phyloP scores from a whole-genome alignment of 306 rosid species.

The Cucurbita maxima region DNA sequence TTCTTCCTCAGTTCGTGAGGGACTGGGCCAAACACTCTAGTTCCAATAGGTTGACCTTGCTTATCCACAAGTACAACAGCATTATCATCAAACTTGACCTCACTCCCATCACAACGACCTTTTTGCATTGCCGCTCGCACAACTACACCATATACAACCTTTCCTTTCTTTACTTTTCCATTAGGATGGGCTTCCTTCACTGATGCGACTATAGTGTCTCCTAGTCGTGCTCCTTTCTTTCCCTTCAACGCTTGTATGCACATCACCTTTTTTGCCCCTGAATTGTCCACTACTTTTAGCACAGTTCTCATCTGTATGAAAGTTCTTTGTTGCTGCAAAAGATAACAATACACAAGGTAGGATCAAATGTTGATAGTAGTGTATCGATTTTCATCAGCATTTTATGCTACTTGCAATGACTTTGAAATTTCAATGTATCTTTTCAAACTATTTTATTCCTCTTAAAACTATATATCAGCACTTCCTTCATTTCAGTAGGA shows the following conservation, averaged over 20 bases:
- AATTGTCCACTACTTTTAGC: constrained; percentile 86
- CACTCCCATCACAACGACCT: constrained; percentile 82
- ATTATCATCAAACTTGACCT: constrained; percentile 79
- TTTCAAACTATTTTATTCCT: neutral
- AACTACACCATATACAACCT: constrained; percentile 52
- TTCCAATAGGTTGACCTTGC: constrained; percentile 91
- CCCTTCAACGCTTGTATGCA: constrained; percentile 85
- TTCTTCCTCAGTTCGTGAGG: constrained; percentile 80
- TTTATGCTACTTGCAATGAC: neutral
- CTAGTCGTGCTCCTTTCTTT: constrained; percentile 78
- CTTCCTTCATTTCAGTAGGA: neutral
- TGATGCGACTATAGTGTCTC: constrained; percentile 80
- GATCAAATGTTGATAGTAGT: neutral
- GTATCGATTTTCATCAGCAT: neutral
- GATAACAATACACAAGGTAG: neutral
- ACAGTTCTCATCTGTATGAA: constrained; percentile 90
- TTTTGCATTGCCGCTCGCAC: constrained; percentile 62
- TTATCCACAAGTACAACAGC: constrained; percentile 78
- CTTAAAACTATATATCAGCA: neutral
- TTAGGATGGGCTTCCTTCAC: constrained; percentile 88
- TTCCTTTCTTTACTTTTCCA: constrained; percentile 67
- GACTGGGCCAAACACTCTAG: constrained; percentile 82
- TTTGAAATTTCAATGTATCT: neutral
- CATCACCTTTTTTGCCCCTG: constrained; percentile 82
- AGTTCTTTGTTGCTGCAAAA: constrained; percentile 54